Percentiles rank a stretch among this genome's conserved stretches.
Evolutionary conservation across 2,329 filamentous ascomycete species (phyloP).

Genomic region (Hypocrella siamensis): DNA sequence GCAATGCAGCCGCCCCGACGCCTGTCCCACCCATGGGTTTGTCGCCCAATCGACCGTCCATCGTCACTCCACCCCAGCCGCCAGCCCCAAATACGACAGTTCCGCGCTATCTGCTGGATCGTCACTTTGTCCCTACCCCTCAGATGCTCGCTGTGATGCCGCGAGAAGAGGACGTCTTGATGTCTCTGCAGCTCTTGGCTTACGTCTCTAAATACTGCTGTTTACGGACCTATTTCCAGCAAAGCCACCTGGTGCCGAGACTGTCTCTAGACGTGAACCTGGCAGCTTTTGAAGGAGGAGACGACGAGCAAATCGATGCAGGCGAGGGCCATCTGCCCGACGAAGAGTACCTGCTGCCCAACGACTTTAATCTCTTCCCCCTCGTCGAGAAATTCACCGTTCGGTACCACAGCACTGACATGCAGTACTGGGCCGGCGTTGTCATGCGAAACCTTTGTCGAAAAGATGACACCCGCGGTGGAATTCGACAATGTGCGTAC

Average conservation of each 20-base stretch:
- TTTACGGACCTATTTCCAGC: slow-evolving; percentile 85
- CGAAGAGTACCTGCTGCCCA: slow-evolving; percentile 79
- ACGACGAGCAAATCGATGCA: slow-evolving; percentile 29
- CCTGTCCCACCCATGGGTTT: slow-evolving; percentile 53
- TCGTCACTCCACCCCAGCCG: slow-evolving; percentile 61
- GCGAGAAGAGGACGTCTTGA: slow-evolving; percentile 90
- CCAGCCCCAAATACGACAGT: slow-evolving; percentile 55
- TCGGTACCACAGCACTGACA: slow-evolving; percentile 84
- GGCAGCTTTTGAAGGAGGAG: slow-evolving; percentile 59
- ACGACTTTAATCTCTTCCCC: slow-evolving; percentile 97
- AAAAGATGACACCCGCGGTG: slow-evolving; percentile 87
- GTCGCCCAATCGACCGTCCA: slow-evolving; percentile 55
- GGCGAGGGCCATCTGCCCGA: slow-evolving; percentile 44
- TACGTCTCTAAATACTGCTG: slow-evolving; percentile 99
- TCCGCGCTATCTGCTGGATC: slow-evolving; percentile 65
- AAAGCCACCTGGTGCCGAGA: slow-evolving; percentile 81
- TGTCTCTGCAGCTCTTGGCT: slow-evolving; percentile 90
- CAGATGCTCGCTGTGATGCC: slow-evolving; percentile 83
- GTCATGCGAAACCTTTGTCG: slow-evolving; percentile 98
- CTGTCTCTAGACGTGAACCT: slow-evolving; percentile 83
- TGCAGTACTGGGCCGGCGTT: slow-evolving; percentile 99
- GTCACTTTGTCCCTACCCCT: slow-evolving; percentile 50
- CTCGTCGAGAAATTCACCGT: slow-evolving; percentile 97
- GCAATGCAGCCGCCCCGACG: slow-evolving; percentile 53
- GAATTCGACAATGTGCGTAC: slow-evolving; percentile 93